Evolutionary conservation across 176 grass and related monocot genomes (phyloP).

Genomic region (Pontederia paniculata): DNA sequence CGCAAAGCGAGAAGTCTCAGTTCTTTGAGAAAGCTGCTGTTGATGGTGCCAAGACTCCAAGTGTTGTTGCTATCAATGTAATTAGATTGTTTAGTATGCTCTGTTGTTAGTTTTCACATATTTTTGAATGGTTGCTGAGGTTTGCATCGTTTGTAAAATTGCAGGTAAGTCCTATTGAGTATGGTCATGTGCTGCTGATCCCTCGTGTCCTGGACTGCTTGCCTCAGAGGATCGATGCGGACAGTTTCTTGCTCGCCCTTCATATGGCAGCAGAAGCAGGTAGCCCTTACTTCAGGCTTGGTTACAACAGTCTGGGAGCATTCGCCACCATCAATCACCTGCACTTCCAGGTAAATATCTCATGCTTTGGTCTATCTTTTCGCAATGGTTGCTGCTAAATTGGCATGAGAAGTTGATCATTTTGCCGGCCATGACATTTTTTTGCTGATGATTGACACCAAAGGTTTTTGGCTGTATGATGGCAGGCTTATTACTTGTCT

Average conservation of each 20-base stretch:
- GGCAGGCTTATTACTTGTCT: conserved; percentile 72
- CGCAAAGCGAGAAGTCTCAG: conserved; percentile 12
- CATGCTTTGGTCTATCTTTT: background rate
- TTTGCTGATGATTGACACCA: background rate
- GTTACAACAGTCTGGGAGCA: conserved; percentile 89
- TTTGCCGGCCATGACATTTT: background rate
- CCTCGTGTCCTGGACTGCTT: conserved; percentile 55
- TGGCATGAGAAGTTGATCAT: background rate
- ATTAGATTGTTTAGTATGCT: background rate
- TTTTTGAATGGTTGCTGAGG: background rate
- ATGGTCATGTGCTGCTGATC: conserved; percentile 78
- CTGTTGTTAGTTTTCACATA: background rate
- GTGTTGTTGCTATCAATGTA: conserved; percentile 57
- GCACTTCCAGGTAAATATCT: conserved; percentile 63
- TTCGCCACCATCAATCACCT: conserved; percentile 94
- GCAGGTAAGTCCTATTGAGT: conserved; percentile 89
- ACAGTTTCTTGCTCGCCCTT: conserved; percentile 68
- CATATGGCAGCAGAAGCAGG: conserved; percentile 54
- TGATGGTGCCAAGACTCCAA: conserved; percentile 23
- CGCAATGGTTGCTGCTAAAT: background rate
- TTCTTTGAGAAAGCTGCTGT: conserved; percentile 26
- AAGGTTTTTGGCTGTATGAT: background rate
- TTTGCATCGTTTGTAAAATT: background rate
- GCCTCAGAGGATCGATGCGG: conserved; percentile 64
- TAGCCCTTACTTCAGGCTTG: conserved; percentile 71